A percentile compares a stretch with the other conserved stretches of the same genome.
Conservation (phyloP, 1,284 basidiomycete genomes). For the Hemileia vastatrix region DNA sequence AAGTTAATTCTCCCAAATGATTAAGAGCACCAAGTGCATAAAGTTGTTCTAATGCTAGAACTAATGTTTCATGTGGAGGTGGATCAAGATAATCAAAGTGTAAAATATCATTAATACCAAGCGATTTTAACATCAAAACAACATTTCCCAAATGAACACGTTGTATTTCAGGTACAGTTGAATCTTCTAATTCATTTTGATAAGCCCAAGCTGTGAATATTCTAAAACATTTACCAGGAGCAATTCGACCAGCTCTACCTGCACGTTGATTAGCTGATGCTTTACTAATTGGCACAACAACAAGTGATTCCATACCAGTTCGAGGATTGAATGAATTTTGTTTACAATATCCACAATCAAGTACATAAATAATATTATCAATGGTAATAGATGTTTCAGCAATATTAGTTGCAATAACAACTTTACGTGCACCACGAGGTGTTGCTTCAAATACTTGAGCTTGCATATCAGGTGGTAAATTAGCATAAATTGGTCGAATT, state of each 20-base stretch:
- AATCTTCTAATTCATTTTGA: constrained; percentile 31
- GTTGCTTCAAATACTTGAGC: constrained; percentile 35
- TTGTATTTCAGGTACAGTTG: constrained; percentile 35
- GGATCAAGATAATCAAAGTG: constrained; percentile 39
- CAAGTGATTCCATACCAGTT: constrained; percentile 35
- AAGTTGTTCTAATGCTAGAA: constrained; percentile 33
- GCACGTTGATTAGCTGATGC: constrained; percentile 37
- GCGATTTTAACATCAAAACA: constrained; percentile 34
- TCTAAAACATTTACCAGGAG: constrained; percentile 36
- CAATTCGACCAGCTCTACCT: constrained; percentile 39
- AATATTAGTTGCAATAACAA: constrained; percentile 82
- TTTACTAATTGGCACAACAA: constrained; percentile 36
- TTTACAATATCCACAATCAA: constrained; percentile 49
- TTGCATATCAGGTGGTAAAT: constrained; percentile 34
- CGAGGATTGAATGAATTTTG: constrained; percentile 35
- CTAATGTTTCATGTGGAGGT: constrained; percentile 29
- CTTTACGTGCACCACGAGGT: constrained; percentile 52
- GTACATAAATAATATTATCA: constrained; percentile 41
- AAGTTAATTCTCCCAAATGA: constrained; percentile 29
- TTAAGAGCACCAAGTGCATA: constrained; percentile 37
- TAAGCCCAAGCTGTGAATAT: constrained; percentile 35
- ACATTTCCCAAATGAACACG: constrained; percentile 35
- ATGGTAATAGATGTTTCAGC: constrained; percentile 91
- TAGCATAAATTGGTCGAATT: constrained; percentile 39
- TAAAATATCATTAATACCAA: constrained; percentile 38